Base-by-base conservation (phyloP, 2,329 filamentous ascomycete species). In the Teratosphaeria pseudoeucalypti region DNA sequence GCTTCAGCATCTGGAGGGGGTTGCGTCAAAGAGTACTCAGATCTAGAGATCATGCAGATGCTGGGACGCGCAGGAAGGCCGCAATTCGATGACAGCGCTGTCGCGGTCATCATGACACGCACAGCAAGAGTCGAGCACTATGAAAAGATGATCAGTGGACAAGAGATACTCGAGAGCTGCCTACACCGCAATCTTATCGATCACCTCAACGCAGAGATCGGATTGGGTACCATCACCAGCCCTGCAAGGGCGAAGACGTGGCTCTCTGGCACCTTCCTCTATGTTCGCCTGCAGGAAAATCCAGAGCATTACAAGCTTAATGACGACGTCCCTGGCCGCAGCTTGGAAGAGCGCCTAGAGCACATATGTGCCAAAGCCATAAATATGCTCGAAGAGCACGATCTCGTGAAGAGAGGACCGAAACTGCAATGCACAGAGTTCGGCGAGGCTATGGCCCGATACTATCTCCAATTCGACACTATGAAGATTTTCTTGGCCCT, bases 11-110 rank as follows among this genome's bases (percentile, higher is more conserved):
- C 56, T 23, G 61, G 61, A 19, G 7, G 54, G 29, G 61, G 61
- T 19, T 64, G 63, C 34, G 59, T 61, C 61, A 82, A 85, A 58
- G 89, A 94, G 70, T 91, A 90, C 65, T 85, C 88, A 0, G 89
- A 94, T 69, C 77, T 95, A 5, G 90, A 95, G 65, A 82, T 92
- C 62, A 92, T 92, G 86, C 90, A 95, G 67, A 95, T 95, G 90
- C 81, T 95, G 55, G 90, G 90, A 6, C 84, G 90, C 63, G 90
- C 90, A 56, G 90, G 90, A 1, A 80, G 90, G 23, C 90, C 90
- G 6, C 90, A 95, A 68, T 95, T 92, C 63, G 90, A 92, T 66
- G 80, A 84, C 56, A 88, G 77, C 60, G 90, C 88, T 2, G 81
- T 85, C 47, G 90, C 88, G 11, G 85, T 94, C 16, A 92, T 95